Conservation (phyloP, 768 basidiomycete genomes). For the Hygrocybe coccinea region DNA sequence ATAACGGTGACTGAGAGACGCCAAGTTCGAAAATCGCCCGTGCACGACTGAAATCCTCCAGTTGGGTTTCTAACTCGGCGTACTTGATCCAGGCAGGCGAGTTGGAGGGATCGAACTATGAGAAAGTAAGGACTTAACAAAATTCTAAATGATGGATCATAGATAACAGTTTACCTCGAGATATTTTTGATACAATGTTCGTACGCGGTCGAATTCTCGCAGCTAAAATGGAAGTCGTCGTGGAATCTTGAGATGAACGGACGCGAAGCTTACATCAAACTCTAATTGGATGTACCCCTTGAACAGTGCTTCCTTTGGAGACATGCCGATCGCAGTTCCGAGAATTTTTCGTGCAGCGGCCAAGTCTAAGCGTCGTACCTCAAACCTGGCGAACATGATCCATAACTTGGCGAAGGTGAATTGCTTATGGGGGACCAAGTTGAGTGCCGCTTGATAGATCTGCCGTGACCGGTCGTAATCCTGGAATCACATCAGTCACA, state of each 20-base stretch:
- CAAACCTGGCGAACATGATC: conserved; percentile 89
- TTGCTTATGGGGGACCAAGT: conserved; percentile 89
- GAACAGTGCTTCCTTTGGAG: conserved; percentile 92
- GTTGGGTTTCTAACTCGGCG: conserved; percentile 82
- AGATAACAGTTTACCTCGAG: conserved; percentile 55
- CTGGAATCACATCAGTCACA: conserved; percentile 33
- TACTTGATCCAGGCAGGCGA: conserved; percentile 95
- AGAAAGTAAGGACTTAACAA: conserved; percentile 5
- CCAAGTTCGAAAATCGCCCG: conserved; percentile 94
- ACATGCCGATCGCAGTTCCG: conserved; percentile 90
- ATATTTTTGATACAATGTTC: conserved; percentile 89
- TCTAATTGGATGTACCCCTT: conserved; percentile 94
- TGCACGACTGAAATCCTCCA: conserved; percentile 83
- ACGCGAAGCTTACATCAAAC: conserved; percentile 60
- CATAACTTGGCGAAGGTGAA: conserved; percentile 99
- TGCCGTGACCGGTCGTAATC: conserved; percentile 83
- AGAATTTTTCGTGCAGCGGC: conserved; percentile 82
- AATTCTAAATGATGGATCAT: background rate
- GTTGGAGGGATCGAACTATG: conserved; percentile 81
- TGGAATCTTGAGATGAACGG: background rate
- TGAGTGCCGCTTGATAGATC: conserved; percentile 85
- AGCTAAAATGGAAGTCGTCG: conserved; percentile 41
- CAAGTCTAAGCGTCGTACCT: conserved; percentile 78
- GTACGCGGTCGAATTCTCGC: conserved; percentile 92
- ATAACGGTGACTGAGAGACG: conserved; percentile 72